Conservation (phyloP, 805 yeast genomes). For the Grigorovia transvaalensis region DNA sequence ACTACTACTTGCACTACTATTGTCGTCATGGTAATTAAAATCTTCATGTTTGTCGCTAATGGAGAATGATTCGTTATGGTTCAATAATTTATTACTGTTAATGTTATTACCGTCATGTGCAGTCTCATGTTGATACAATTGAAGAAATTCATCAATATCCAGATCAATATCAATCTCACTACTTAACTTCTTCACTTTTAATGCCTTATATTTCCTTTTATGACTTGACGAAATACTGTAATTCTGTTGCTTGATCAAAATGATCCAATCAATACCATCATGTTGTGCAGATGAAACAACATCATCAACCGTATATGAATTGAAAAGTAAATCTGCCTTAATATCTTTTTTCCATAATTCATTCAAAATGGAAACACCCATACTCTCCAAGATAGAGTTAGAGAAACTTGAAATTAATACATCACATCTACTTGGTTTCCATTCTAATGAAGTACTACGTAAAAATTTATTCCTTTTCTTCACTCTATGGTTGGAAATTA, state of each 20-base stretch:
- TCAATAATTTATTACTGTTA: conserved; percentile 4
- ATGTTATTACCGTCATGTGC: conserved; percentile 5
- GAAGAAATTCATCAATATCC: conserved; percentile 54
- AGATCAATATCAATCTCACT: conserved; percentile 60
- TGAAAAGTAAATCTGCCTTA: conserved; percentile 57
- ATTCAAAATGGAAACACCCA: conserved; percentile 54
- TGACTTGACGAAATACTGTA: conserved; percentile 19
- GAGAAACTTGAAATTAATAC: conserved; percentile 68
- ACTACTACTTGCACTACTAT: conserved; percentile 22
- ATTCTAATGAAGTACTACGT: conserved; percentile 32
- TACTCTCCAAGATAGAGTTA: conserved; percentile 41
- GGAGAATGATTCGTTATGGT: conserved; percentile 5
- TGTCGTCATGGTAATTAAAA: conserved; percentile 20
- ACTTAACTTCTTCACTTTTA: conserved; percentile 57
- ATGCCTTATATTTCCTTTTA: conserved; percentile 59
- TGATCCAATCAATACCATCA: conserved; percentile 69
- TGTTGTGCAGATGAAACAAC: conserved; percentile 48
- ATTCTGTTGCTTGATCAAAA: conserved; percentile 62
- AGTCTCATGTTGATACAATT: conserved; percentile 31
- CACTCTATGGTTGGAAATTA: conserved; percentile 25
- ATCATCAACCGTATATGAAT: conserved; percentile 49
- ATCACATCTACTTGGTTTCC: conserved; percentile 63
- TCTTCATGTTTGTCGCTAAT: conserved; percentile 18
- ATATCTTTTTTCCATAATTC: conserved; percentile 70
- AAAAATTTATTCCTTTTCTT: conserved; percentile 28